A percentile compares a stretch with the other conserved stretches of the same genome.
phyloP scores from a whole-genome alignment of 345 rosid genomes.

The Jatropha curcas region DNA sequence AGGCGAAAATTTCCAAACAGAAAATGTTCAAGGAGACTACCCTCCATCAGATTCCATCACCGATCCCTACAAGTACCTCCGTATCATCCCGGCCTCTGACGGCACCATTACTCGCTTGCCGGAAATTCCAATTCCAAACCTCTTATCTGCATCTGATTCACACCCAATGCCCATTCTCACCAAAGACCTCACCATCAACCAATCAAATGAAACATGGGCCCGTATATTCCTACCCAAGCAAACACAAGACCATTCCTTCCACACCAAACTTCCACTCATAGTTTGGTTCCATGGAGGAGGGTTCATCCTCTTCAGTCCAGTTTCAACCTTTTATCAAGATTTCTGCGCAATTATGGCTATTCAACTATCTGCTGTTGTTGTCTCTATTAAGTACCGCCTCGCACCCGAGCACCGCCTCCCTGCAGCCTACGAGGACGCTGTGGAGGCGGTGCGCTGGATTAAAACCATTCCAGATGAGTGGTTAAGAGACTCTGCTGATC shows the following conservation, averaged over 20 bases:
- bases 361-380: constrained; percentile 40
- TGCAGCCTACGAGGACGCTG: constrained; percentile 61
- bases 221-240: constrained; percentile 41
- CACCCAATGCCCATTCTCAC: not conserved
- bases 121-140: too few species aligned
- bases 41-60: not conserved
- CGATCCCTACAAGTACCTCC: too few species aligned
- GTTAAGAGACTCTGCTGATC: constrained; percentile 39
- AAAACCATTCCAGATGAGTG: constrained; percentile 33
- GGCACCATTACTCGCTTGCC: too few species aligned
- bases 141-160: too few species aligned
- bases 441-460: constrained; percentile 48
- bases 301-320: constrained; percentile 41
- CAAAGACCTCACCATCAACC: not conserved
- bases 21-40: not conserved
- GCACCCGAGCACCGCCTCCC: constrained; percentile 78
- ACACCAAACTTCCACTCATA: constrained; percentile 48
- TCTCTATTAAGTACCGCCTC: constrained; percentile 48
- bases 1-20: too few species aligned
- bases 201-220: constrained; percentile 14
- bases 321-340: constrained; percentile 19
- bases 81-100: too few species aligned
- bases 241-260: not conserved
- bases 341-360: constrained; percentile 42
- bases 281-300: constrained; percentile 66